Conservation (phyloP, 768 basidiomycete species). For the Trametes sanguinea region DNA sequence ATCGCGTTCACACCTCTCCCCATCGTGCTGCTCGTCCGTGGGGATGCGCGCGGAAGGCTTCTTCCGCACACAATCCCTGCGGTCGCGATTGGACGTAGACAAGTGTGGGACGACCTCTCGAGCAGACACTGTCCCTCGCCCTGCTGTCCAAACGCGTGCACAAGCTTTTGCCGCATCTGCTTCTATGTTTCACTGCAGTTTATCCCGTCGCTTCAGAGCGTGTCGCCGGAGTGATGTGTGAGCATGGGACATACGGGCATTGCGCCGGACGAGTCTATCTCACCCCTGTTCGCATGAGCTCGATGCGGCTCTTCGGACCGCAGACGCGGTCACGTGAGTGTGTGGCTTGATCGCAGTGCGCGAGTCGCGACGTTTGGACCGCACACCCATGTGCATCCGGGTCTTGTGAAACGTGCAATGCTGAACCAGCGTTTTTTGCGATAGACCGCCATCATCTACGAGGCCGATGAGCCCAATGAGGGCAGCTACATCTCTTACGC, state of each 20-base stretch:
- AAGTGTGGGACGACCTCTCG: background rate
- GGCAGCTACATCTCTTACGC: constrained; percentile 77
- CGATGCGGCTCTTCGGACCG: background rate
- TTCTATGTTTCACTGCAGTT: too few relatives aligned
- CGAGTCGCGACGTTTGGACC: background rate
- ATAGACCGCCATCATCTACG: constrained; percentile 95
- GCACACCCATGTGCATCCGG: background rate
- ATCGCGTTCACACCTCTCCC: background rate
- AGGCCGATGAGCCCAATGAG: constrained; percentile 91
- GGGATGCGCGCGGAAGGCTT: constrained; percentile 5
- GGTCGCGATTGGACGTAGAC: constrained; percentile 1
- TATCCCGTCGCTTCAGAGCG: too few relatives aligned
- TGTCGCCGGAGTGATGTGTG: too few relatives aligned
- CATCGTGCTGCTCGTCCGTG: background rate
- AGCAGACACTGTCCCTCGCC: background rate
- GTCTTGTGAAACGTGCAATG: background rate
- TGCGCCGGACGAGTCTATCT: background rate
- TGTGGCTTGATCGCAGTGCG: background rate
- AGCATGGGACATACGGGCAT: too few relatives aligned
- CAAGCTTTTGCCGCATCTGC: too few relatives aligned
- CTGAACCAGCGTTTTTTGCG: background rate
- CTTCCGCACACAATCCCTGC: constrained; percentile 4
- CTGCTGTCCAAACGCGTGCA: background rate
- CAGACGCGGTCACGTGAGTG: constrained; percentile 1
- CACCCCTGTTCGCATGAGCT: background rate